Evolutionary conservation across 2,329 filamentous ascomycete genomes (phyloP).

Genomic region (Neocucurbitaria cava): DNA sequence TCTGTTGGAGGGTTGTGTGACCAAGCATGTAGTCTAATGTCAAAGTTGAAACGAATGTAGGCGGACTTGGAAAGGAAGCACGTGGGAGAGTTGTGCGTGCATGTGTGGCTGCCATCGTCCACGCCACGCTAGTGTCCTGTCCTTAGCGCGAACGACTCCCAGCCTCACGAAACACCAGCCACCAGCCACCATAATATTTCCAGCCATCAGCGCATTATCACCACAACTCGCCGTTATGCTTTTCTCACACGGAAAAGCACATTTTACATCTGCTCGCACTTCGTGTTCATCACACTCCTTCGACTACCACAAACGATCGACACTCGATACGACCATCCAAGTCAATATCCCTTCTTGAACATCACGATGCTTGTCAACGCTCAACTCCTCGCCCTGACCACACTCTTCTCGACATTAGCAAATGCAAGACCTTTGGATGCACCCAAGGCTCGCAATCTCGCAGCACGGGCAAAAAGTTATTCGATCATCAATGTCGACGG

Average conservation of each 20-base stretch:
- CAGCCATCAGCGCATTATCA: slow-evolving; percentile 32
- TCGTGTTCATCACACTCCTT: slow-evolving; percentile 17
- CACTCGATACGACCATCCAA: slow-evolving; percentile 2
- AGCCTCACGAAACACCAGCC: too few relatives aligned
- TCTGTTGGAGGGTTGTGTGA: not conserved
- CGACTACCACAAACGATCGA: slow-evolving; percentile 3
- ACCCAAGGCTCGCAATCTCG: slow-evolving; percentile 17
- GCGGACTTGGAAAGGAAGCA: not conserved
- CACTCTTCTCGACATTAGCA: slow-evolving; percentile 30
- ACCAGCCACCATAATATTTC: slow-evolving; percentile 40
- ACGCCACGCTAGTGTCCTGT: not conserved
- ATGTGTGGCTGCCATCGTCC: not conserved
- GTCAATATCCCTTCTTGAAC: slow-evolving; percentile 15
- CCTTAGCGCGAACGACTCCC: slow-evolving; percentile 8
- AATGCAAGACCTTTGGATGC: slow-evolving; percentile 37
- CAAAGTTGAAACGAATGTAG: not conserved
- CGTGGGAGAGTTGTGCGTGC: too few relatives aligned
- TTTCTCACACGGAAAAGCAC: slow-evolving; percentile 22
- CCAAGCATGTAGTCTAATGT: not conserved
- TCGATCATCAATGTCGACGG: slow-evolving; percentile 51
- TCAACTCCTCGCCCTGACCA: slow-evolving; percentile 24
- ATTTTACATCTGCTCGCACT: slow-evolving; percentile 11
- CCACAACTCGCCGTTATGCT: slow-evolving; percentile 23
- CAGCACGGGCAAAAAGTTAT: slow-evolving; percentile 42
- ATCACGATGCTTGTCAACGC: slow-evolving; percentile 38